Base-by-base conservation (phyloP, 306 rosid genomes). In the apple (Malus domestica) region DNA sequence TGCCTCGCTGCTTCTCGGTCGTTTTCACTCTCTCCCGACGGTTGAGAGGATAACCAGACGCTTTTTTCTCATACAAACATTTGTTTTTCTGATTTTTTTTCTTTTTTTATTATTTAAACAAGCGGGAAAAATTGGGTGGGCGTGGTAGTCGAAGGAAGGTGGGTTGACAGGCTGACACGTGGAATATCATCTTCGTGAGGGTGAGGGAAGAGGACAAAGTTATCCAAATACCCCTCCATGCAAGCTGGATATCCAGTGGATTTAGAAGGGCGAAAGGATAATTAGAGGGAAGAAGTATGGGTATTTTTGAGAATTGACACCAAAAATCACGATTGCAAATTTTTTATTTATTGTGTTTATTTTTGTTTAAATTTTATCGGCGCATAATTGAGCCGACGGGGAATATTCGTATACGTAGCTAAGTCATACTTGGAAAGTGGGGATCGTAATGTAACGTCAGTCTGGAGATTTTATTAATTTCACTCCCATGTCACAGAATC, bases 91-190 rank as follows among this genome's bases (percentile, higher is more conserved):
- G 19, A 14, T 11, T 55, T 16, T 42, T 10, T 10, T 44, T 5
- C 10, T 15, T 11, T 7, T 70, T 40, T 73, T 67, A 58, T 63
- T 71, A 16, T 42, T 80, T 71, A 10, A 32, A 85, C 71, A 71
- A 82, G 85, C 88, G 87, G 82, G 84, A 84, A 83, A 70, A n/a
- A 59, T 75, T 58, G 62, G 14, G 80, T 76, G 90, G 90, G 82
- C 88, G 90, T 82, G 76, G 79, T 30, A 76, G 55, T 79, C 87
- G 70, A 83, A 74, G 81, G 81, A 76, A 76, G 82, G 73, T 42
- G 77, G 93, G 86, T 25, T n/a, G 57, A 73, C 78, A 82, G 62
- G 0, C 30, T 5, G 88, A 86, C 96, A 88, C 97, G 97, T 89
- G 85, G 85, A 52, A n/a, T 15, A 52, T 82, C 87, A 84, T 80